Evolutionary conservation across 805 yeast species (phyloP).

Genomic region (Candida maltosa): DNA sequence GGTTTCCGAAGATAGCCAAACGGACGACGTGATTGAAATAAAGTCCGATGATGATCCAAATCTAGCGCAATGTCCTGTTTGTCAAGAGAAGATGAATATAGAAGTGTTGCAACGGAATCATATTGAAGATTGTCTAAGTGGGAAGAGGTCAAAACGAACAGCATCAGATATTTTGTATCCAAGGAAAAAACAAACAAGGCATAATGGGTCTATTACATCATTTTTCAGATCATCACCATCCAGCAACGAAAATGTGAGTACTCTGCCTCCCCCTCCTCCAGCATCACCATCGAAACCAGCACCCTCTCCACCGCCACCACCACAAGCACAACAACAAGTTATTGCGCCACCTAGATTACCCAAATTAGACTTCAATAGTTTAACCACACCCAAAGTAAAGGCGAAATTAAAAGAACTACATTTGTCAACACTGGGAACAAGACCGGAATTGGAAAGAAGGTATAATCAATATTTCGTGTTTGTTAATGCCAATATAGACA

Average conservation of each 20-base stretch:
- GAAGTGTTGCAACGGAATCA: conserved; percentile 56
- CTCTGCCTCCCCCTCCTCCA: background rate
- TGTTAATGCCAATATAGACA: conserved; percentile 80
- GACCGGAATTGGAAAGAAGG: conserved; percentile 62
- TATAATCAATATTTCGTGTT: conserved; percentile 74
- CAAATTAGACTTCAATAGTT: conserved; percentile 60
- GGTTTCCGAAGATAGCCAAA: conserved; percentile 1
- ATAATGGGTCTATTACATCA: conserved; percentile 22
- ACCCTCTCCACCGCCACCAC: background rate
- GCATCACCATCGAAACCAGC: conserved; percentile 2
- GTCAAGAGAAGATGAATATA: conserved; percentile 52
- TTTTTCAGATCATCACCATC: conserved; percentile 20
- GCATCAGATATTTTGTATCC: conserved; percentile 1
- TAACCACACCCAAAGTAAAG: conserved; percentile 58
- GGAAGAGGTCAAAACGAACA: conserved; percentile 12
- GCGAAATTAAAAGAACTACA: conserved; percentile 53
- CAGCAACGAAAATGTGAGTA: background rate
- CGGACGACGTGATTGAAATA: conserved; percentile 1
- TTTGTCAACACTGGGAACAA: conserved; percentile 60
- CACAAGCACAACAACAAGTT: conserved; percentile 22
- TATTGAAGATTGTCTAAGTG: conserved; percentile 56
- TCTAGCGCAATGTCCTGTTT: conserved; percentile 65
- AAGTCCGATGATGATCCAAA: conserved; percentile 1
- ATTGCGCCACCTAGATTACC: conserved; percentile 44
- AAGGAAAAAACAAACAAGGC: conserved; percentile 5